A percentile compares a stretch with the other conserved stretches of the same genome.
Evolutionary conservation across 768 basidiomycete genomes (phyloP).

Genomic region (Boletales sp.): DNA sequence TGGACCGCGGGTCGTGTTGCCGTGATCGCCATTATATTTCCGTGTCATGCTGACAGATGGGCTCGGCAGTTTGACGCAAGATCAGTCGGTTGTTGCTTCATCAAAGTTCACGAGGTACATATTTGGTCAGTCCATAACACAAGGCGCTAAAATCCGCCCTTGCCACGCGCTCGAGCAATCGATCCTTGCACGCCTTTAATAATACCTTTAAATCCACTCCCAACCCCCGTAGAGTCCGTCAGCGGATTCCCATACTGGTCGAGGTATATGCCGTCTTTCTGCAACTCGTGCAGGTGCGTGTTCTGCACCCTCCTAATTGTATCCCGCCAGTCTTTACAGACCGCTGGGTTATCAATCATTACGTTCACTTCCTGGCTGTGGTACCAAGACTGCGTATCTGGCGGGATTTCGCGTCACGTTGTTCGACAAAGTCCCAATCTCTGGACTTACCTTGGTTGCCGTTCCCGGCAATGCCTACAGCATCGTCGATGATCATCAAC

Average conservation of each 20-base stretch:
- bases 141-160: conserved; percentile 34
- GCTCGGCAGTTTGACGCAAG: too few species aligned
- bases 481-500: conserved; percentile 63
- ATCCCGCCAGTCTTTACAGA: conserved; percentile 55
- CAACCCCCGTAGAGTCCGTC: conserved; percentile 36
- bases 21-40: too few species aligned
- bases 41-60: too few species aligned
- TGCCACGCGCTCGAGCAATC: conserved; percentile 40
- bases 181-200: conserved; percentile 42
- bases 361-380: conserved; percentile 71
- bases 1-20: conserved; percentile 2
- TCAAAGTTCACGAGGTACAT: too few species aligned
- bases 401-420: conserved; percentile 1
- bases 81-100: too few species aligned
- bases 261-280: conserved; percentile 55
- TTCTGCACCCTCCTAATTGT: conserved; percentile 52
- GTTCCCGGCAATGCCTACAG: conserved; percentile 63
- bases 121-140: background rate
- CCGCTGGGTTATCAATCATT: conserved; percentile 52
- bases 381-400: conserved; percentile 67
- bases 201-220: conserved; percentile 36
- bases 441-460: conserved; percentile 55
- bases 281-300: conserved; percentile 44
- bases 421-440: background rate
- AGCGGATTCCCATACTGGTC: conserved; percentile 43